Evolutionary conservation across 2,329 filamentous ascomycete genomes (phyloP).

Genomic region (Sporothrix inflata): DNA sequence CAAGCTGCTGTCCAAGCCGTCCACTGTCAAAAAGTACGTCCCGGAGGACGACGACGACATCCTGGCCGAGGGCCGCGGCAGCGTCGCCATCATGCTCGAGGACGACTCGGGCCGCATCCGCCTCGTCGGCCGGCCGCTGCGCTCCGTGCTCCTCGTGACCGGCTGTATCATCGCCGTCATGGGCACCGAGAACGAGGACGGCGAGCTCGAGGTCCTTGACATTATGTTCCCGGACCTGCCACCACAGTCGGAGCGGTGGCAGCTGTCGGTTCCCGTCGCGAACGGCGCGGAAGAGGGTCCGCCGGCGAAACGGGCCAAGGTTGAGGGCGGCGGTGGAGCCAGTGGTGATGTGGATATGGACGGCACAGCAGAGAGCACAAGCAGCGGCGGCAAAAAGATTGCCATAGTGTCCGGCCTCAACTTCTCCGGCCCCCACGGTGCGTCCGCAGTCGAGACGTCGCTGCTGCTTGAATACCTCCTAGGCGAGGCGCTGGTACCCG

Average conservation of each 20-base stretch:
- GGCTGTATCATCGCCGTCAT: constrained; percentile 93
- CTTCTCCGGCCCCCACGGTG: constrained; percentile 74
- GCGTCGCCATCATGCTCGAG: constrained; percentile 71
- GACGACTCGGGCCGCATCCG: constrained; percentile 91
- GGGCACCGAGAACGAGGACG: constrained; percentile 89
- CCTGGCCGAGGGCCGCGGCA: constrained; percentile 34
- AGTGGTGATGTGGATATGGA: constrained; percentile 57
- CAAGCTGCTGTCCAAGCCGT: constrained; percentile 51
- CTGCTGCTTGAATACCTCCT: constrained; percentile 85
- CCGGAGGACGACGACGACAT: constrained; percentile 63
- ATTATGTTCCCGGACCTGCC: constrained; percentile 85
- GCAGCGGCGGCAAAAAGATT: constrained; percentile 59
- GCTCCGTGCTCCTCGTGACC: constrained; percentile 76
- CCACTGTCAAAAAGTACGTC: constrained; percentile 75
- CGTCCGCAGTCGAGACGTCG: constrained; percentile 73
- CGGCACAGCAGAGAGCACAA: constrained; percentile 42
- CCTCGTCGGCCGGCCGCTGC: constrained; percentile 72
- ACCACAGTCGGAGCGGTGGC: constrained; percentile 80
- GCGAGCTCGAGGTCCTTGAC: constrained; percentile 91
- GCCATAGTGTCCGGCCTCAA: constrained; percentile 87
- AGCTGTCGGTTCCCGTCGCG: constrained; percentile 57
- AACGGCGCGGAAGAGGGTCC: constrained; percentile 41
- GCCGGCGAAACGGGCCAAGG: constrained; percentile 39
- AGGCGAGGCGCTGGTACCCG: constrained; percentile 71
- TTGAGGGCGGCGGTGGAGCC: constrained; percentile 48